Evolutionary conservation across 1,284 basidiomycete species (phyloP), one percentile per base, ranked within the genome.

Genomic region (Austroboletus novae-zelandiae): DNA sequence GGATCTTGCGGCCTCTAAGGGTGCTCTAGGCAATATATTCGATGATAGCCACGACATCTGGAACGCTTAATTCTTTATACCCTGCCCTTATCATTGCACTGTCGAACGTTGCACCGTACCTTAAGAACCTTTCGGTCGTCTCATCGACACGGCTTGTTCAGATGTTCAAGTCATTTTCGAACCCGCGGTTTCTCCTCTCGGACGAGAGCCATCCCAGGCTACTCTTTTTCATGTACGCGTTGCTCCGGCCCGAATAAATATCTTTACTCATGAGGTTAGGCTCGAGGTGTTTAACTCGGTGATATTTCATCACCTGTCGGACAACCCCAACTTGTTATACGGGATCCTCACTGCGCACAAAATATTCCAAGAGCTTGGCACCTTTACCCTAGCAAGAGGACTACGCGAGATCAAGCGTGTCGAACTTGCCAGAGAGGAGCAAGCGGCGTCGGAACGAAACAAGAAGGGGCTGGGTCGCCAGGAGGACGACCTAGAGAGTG

Each of bases 161-260:
- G 63, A 79, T 98, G 8, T 91, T 98, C 70, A 84, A 82, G 34
- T 90, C 94, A 0, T 96, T 98, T 65, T 86, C 92, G 1, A 89
- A 87, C 53, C 91, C 96, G 0, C 74, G 83, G 8, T 98, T 98
- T 70, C 73, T 99, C 35, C 74, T 99, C 27, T 86, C 91, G 1
- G 94, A 98, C 57, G 94, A 98, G 69, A 91, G 93, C 7, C 91
- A 98, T 66, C 96, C 96, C 3, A 75, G 95, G 45, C 72, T 98
- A 23, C 75, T 97, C 29, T 98, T 91, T 71, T 96, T 96, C 71
- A 84, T 94, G 86, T 90, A 54, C 57, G 75, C 61, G 30, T 20
- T 30, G n/a, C 7, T 37, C 7, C 48, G 25, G 17, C 45, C 15
- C 45, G 44, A 15, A 40, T 32, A 30, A 10, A 34, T 32, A n/a